These are phyloP conservation scores for Candida sanyaensis DNA, from an alignment of 1,139 yeast genomes.

Conservation along the genomic window DNA sequence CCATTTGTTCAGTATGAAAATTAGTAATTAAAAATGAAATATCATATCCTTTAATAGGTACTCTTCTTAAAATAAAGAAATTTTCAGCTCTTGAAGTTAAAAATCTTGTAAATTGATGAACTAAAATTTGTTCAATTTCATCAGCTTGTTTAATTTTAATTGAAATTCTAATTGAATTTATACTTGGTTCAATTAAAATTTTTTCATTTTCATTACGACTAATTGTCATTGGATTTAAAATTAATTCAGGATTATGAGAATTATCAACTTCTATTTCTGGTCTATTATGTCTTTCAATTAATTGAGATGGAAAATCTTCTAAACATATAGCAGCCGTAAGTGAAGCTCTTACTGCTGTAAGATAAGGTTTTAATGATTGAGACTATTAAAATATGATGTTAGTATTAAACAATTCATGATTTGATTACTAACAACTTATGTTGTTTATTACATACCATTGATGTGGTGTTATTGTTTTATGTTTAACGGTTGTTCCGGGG, in stretches of 20 bases:
- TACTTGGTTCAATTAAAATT: conserved; percentile 90
- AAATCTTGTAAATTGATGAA: conserved; percentile 90
- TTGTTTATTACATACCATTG: conserved; percentile 7
- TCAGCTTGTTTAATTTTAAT: conserved; percentile 96
- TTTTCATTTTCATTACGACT: conserved; percentile 93
- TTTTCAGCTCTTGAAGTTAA: conserved; percentile 95
- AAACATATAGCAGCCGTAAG: conserved; percentile 93
- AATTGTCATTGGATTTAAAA: conserved; percentile 86
- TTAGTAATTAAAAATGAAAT: conserved; percentile 92
- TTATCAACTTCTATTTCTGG: conserved; percentile 89
- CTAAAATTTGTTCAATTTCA: conserved; percentile 92
- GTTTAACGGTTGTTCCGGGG: too few species aligned
- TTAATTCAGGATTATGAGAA: conserved; percentile 69
- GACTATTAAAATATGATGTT: conserved; percentile 46
- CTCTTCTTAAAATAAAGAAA: conserved; percentile 87
- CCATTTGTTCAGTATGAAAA: conserved; percentile 93
- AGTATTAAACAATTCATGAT: not conserved
- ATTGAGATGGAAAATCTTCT: conserved; percentile 92
- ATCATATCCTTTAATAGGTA: conserved; percentile 89
- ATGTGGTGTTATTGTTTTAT: too few species aligned
- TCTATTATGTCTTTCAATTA: conserved; percentile 94
- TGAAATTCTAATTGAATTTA: conserved; percentile 86
- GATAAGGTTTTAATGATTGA: conserved; percentile 93
- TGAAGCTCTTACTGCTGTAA: conserved; percentile 91
- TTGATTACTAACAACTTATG: too few species aligned